These are phyloP conservation scores for Tuctoria greenei DNA, from an alignment of 176 grass and related monocot species.

Conservation along the genomic window DNA sequence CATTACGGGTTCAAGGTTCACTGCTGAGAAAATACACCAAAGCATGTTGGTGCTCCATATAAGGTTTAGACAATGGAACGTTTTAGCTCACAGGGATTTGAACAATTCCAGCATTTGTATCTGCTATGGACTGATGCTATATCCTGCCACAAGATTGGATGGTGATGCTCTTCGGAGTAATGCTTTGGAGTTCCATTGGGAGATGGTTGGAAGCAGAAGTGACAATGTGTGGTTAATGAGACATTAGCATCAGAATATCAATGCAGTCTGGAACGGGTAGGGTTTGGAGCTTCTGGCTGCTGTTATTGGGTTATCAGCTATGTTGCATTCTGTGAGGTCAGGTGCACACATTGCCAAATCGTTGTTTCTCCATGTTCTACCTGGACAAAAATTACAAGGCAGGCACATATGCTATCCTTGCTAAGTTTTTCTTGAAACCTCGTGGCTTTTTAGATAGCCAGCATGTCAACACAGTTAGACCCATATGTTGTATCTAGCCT, in stretches of 20 bases:
- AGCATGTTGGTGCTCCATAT: conserved; percentile 24
- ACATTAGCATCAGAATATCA: conserved; percentile 11
- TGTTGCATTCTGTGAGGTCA: conserved; percentile 27
- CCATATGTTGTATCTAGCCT: neutral
- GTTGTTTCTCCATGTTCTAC: conserved; percentile 4
- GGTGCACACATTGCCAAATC: conserved; percentile 11
- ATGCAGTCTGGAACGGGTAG: conserved; percentile 15
- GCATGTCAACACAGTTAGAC: neutral
- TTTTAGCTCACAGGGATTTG: conserved; percentile 3
- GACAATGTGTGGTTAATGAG: conserved; percentile 21
- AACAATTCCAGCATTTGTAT: conserved; percentile 17
- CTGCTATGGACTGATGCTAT: conserved; percentile 25
- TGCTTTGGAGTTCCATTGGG: conserved; percentile 19
- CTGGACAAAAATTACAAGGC: conserved; percentile 13
- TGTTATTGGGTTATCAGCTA: conserved; percentile 20
- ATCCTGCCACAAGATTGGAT: neutral
- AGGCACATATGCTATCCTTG: neutral
- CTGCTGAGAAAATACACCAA: conserved; percentile 1
- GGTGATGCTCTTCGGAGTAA: conserved; percentile 19
- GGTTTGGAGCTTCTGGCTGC: conserved; percentile 25
- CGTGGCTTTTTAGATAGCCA: conserved; percentile 1
- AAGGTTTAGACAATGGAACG: conserved; percentile 28
- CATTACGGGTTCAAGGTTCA: conserved; percentile 27
- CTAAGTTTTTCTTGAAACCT: neutral
- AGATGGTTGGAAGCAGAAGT: conserved; percentile 22